Evolutionary conservation across 768 basidiomycete species (phyloP).

Genomic region (Gloeostereum incarnatum): DNA sequence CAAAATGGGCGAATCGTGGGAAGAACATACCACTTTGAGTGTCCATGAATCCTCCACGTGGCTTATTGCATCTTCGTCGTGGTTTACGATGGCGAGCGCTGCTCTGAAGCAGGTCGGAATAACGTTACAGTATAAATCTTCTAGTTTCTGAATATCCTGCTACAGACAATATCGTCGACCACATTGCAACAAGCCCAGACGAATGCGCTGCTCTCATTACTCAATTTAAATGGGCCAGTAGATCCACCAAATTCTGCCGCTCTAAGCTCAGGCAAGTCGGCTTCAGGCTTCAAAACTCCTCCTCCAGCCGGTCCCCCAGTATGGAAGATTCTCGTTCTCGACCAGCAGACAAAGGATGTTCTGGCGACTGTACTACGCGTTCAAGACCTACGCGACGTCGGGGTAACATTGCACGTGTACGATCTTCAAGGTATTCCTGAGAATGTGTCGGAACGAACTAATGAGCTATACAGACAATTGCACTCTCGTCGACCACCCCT

Average conservation of each 20-base stretch:
- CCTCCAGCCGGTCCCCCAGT: slow-evolving; percentile 63
- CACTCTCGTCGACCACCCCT: slow-evolving; percentile 84
- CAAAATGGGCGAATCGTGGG: no score
- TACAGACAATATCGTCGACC: slow-evolving; percentile 28
- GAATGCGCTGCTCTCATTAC: slow-evolving; percentile 69
- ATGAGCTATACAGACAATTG: slow-evolving; percentile 55
- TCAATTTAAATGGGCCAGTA: slow-evolving; percentile 72
- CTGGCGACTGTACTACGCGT: slow-evolving; percentile 92
- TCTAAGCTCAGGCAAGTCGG: slow-evolving; percentile 26
- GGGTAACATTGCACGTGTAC: slow-evolving; percentile 96
- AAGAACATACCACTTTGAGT: no score
- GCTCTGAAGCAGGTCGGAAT: slow-evolving; percentile 22
- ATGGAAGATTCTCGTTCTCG: slow-evolving; percentile 95
- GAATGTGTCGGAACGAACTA: no score
- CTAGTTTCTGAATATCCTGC: not conserved
- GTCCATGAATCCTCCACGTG: no score
- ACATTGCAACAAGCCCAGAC: slow-evolving; percentile 90
- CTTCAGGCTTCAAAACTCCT: slow-evolving; percentile 38
- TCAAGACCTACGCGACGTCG: slow-evolving; percentile 92
- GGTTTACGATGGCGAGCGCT: no score
- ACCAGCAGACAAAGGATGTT: slow-evolving; percentile 93
- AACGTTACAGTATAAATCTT: not conserved
- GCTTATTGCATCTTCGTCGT: no score
- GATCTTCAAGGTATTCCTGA: slow-evolving; percentile 19
- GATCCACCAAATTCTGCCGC: slow-evolving; percentile 23